These are phyloP conservation scores for Immersiporthe knoxdaviesiana DNA, from an alignment of 2,329 filamentous ascomycete genomes.

Conservation along the genomic window DNA sequence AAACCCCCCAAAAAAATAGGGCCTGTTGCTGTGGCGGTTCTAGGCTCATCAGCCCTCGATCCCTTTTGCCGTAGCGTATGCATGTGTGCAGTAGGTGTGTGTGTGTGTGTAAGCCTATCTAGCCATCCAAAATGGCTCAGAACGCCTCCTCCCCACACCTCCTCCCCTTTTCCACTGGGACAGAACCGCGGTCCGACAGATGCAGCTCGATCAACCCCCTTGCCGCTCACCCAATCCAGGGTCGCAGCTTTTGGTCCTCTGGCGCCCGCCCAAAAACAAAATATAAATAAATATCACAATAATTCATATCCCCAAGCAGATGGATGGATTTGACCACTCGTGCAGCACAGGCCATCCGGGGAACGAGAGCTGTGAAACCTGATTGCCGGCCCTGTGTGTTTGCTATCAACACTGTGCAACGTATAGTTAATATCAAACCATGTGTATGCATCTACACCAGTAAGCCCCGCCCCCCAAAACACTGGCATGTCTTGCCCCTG, in stretches of 20 bases:
- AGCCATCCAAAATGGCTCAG: not conserved
- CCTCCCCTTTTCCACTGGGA: not conserved
- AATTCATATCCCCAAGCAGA: not conserved
- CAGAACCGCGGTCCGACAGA: not conserved
- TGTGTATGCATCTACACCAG: slow-evolving; percentile 2
- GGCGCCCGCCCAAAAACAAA: not conserved
- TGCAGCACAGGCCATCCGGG: not conserved
- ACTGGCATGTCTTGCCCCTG: not conserved
- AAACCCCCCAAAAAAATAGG: not conserved
- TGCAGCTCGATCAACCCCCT: not conserved
- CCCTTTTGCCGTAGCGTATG: no score
- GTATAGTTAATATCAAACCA: not conserved
- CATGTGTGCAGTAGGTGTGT: no score
- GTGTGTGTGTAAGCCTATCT: not conserved
- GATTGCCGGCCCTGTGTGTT: not conserved
- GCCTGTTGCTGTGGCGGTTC: no score
- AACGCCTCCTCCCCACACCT: not conserved
- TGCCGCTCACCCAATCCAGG: not conserved
- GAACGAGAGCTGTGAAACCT: not conserved
- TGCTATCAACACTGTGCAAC: not conserved
- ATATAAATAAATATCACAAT: no score
- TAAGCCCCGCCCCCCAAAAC: not conserved
- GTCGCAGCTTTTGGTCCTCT: not conserved
- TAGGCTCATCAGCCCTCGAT: no score
- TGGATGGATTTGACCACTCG: not conserved